Evolutionary conservation across 441 rosid genomes (phyloP), one percentile per base, ranked within the genome.

Genomic region (Euphorbia celastroides): DNA sequence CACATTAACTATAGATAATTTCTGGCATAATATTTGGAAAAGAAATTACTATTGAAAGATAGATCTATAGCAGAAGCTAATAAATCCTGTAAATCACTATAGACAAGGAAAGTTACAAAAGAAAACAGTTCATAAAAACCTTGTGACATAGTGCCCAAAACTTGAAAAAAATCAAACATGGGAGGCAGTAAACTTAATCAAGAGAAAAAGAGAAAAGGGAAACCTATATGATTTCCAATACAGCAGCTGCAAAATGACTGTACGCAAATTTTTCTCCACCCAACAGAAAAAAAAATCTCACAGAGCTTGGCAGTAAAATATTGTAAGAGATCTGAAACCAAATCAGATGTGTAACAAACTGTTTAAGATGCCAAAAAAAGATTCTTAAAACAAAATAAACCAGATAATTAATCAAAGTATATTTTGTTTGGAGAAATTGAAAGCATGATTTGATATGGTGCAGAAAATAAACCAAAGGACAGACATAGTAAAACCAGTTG

Each of bases 401-500:
- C n/a, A n/a, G n/a, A 23, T 11, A 34, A 34, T 34, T 34, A 34
- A 34, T 3, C 38, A 34, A 34, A 9, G 9, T 34, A 34, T 3
- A 34, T 3, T 34, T 34, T 3, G 9, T 34, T 34, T 34, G 9
- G 46, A 57, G 46, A 56, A 66, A 71, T 41, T 38, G 6, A 62
- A 70, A 22, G 42, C 54, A 44, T 70, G 65, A 54, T 66, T 44
- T 74, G 65, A 66, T 36, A 2, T 55, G 62, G 57, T 41, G 70
- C 72, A 59, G 19, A 60, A 41, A 65, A 36, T 51, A 60, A 59
- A 60, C 65, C 66, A 7, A 73, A 73, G 78, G 63, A 69, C 83
- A 75, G 80, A 82, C 80, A 79, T 73, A 67, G 72, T 72, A 54
- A 60, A 26, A 57, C 57, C 71, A 23, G 80, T 66, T 28, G 57